Conservation (phyloP, 441 rosid genomes). For the Hypseocharis bilobata region DNA sequence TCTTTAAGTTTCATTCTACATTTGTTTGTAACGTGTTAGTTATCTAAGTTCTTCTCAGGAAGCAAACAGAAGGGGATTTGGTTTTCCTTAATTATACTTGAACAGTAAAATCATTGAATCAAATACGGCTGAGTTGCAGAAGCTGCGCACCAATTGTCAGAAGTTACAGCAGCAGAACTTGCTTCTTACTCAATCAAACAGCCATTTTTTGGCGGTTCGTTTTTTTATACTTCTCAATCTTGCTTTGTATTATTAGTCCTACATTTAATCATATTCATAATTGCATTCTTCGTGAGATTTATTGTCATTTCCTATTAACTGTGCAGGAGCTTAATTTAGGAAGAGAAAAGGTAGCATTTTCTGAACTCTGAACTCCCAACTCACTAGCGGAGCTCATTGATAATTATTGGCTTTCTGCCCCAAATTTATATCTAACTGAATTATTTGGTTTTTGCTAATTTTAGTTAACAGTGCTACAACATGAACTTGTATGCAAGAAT, state of each 20-base stretch:
- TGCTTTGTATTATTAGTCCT: background rate
- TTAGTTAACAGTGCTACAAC: slow-evolving; percentile 48
- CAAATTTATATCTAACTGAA: background rate
- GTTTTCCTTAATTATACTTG: slow-evolving; percentile 29
- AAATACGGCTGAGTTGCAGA: slow-evolving; percentile 42
- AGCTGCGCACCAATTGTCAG: slow-evolving; percentile 37
- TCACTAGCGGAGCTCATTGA: background rate
- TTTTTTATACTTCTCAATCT: background rate
- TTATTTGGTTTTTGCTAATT: slow-evolving; percentile 11
- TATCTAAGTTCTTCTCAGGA: too few relatives aligned
- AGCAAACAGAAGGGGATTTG: too few relatives aligned
- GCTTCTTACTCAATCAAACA: slow-evolving; percentile 57
- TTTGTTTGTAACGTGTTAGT: too few relatives aligned
- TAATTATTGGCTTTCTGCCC: background rate
- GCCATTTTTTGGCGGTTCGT: slow-evolving; percentile 53
- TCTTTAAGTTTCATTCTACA: too few relatives aligned
- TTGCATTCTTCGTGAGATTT: slow-evolving; percentile 1
- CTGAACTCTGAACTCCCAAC: background rate
- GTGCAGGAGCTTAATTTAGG: slow-evolving; percentile 56
- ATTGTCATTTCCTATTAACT: slow-evolving; percentile 8
- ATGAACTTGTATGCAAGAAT: slow-evolving; percentile 50
- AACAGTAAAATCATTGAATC: slow-evolving; percentile 47
- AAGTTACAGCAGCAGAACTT: slow-evolving; percentile 54
- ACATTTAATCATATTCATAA: background rate
- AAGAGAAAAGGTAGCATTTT: slow-evolving; percentile 42